Base-by-base conservation (phyloP, 129 eudicot genomes). In the Calendula officinalis region DNA sequence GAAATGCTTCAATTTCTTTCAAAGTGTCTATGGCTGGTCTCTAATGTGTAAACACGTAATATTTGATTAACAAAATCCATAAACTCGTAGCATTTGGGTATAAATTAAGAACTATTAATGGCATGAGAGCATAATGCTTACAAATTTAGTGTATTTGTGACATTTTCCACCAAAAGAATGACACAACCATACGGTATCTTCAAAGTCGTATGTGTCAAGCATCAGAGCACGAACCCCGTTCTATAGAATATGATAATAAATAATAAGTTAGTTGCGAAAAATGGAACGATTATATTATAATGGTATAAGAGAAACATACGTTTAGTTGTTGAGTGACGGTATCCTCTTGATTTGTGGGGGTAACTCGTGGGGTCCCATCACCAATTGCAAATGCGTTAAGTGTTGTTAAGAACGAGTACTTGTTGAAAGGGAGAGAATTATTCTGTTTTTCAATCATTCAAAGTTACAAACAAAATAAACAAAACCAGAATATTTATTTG, bases 181-280 rank as follows among this genome's bases (percentile, higher is more conserved):
- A 71, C 98, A 88, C 70, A 91, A 60, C 98, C 98, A 91, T 55
- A 91, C 77, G 40, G 80, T 86, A 22, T 84, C 96, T 8, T 82
- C 78, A 52, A 68, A 91, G 71, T 91, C 98, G 7, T 91, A 91
- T 1, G 90, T 85, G 60, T 91, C 98, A 7, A 88, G 95, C 98
- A 91, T 91, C 50, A 91, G 78, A 36, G 79, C 98, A 10, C 98
- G 98, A 66, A 88, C 98, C 33, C 98, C 98, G 6, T 91, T 82
- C 98, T 91, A 12, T 15, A 72, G 56, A 47, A 34, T 30, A 15
- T 16, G 27, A 71, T 39, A 62, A 34, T 38, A 40, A 14, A 52
- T 44, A 41, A 60, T 14, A 39, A 6, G 27, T 36, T 43, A 51
- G 67, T 47, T 39, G 38, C 3, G 12, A 22, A 44, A 46, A 37